Percentiles rank a stretch among this genome's conserved stretches.
Evolutionary conservation across 106 monocot genomes (phyloP).

Genomic region (Phalaenopsis aphrodite): DNA sequence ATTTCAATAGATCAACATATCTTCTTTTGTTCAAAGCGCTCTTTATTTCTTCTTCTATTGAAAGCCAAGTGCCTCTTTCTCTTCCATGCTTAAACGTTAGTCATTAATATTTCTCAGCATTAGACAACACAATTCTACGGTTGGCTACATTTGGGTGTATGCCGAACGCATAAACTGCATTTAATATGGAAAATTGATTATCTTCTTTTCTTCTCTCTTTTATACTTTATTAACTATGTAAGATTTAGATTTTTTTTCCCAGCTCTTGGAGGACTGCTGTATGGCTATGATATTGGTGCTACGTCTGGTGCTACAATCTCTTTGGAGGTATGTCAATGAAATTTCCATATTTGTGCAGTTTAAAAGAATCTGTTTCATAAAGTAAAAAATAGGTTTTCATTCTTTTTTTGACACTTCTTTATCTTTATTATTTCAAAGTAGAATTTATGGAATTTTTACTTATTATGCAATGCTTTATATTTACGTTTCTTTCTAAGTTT

Average conservation of each 20-base stretch:
- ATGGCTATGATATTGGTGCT: conserved; percentile 97
- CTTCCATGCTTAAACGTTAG: neutral
- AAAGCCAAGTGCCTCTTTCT: neutral
- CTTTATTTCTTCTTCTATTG: neutral
- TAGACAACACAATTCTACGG: neutral
- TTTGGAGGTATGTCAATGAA: conserved; percentile 42
- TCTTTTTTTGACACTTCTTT: neutral
- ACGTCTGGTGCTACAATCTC: conserved; percentile 95
- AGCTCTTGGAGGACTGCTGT: conserved; percentile 86
- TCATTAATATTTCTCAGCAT: neutral
- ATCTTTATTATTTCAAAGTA: neutral
- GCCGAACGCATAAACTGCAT: neutral
- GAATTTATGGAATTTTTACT: neutral
- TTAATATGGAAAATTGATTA: neutral
- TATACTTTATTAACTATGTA: conserved; percentile 16
- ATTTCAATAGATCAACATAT: no score
- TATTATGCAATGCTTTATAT: neutral
- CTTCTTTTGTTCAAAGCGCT: neutral
- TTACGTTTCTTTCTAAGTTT: no score
- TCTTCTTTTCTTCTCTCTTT: neutral
- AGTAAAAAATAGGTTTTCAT: neutral
- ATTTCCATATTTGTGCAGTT: neutral
- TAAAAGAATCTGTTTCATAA: neutral
- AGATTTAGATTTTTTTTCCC: conserved; percentile 84
- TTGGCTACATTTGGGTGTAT: neutral